Conservation (phyloP, 192 early-diverging fungal genomes). For the Entomortierella beljakovae region DNA sequence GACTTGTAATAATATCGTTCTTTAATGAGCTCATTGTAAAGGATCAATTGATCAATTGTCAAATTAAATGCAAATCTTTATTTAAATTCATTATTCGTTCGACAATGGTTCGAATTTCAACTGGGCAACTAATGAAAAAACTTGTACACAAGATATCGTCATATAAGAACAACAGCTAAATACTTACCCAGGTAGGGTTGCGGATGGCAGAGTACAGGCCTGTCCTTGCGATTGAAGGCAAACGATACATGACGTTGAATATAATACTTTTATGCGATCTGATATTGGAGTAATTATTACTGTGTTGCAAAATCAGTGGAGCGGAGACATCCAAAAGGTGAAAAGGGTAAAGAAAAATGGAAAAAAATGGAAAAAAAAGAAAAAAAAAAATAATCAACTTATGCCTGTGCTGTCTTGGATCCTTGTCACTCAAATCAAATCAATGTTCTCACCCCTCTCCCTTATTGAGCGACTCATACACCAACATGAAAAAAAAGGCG, state of each 20-base stretch:
- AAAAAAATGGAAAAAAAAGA: constrained; percentile 3
- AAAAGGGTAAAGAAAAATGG: neutral
- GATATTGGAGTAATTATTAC: too few relatives aligned
- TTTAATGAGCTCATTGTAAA: too few relatives aligned
- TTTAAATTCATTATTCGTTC: too few relatives aligned
- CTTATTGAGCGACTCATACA: too few relatives aligned
- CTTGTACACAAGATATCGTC: neutral
- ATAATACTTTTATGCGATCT: too few relatives aligned
- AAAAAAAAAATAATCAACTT: constrained; percentile 16
- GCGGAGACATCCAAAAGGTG: constrained; percentile 13
- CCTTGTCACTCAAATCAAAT: too few relatives aligned
- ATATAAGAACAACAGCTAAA: neutral
- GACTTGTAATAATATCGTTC: too few relatives aligned
- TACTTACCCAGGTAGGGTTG: constrained; percentile 34
- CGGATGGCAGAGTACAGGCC: constrained; percentile 14
- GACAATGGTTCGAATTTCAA: neutral
- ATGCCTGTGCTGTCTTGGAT: too few relatives aligned
- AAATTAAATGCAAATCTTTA: too few relatives aligned
- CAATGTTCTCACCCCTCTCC: too few relatives aligned
- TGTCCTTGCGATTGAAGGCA: constrained; percentile 31
- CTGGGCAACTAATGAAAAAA: neutral
- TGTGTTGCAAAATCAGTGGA: constrained; percentile 26
- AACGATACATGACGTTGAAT: constrained; percentile 38
- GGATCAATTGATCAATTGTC: too few relatives aligned
- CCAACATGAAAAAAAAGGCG: too few relatives aligned